A percentile compares a stretch with the other conserved stretches of the same genome.
These are phyloP conservation scores for Monilinia vaccinii-corymbosi DNA, from an alignment of 2,329 filamentous ascomycete genomes.

Conservation along the genomic window DNA sequence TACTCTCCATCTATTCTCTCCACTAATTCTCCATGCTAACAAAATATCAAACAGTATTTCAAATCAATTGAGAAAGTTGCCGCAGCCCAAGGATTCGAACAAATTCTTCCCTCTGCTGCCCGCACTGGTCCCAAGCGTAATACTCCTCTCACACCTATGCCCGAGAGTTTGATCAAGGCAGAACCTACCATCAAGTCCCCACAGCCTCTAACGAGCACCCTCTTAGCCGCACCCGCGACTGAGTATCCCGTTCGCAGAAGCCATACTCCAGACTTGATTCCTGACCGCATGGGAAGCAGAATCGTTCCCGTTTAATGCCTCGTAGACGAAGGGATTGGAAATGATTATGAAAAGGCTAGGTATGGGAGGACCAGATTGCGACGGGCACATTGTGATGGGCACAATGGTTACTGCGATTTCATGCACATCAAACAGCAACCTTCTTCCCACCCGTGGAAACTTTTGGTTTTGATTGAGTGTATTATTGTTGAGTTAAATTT, in stretches of 20 bases:
- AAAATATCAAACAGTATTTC: constrained; percentile 44
- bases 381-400: background rate
- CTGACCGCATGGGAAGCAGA: constrained; percentile 34
- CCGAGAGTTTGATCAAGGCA: constrained; percentile 15
- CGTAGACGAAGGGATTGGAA: too few species aligned
- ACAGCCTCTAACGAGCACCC: constrained; percentile 45
- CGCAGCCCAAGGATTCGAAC: constrained; percentile 46
- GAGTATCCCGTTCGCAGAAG: constrained; percentile 45
- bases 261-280: constrained; percentile 50
- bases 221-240: constrained; percentile 45
- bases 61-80: constrained; percentile 62
- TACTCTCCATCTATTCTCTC: too few species aligned
- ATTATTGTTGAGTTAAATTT: background rate
- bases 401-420: background rate
- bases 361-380: background rate
- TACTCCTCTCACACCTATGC: constrained; percentile 15
- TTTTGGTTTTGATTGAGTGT: background rate
- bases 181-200: constrained; percentile 41
- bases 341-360: background rate
- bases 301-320: constrained; percentile 10
- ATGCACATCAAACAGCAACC: background rate
- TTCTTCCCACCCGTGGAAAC: background rate
- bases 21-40: background rate
- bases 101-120: constrained; percentile 47
- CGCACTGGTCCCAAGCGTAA: constrained; percentile 38